These are phyloP conservation scores for Diphasiastrum complanatum DNA, from an alignment of 83 land plant species.

Conservation along the genomic window DNA sequence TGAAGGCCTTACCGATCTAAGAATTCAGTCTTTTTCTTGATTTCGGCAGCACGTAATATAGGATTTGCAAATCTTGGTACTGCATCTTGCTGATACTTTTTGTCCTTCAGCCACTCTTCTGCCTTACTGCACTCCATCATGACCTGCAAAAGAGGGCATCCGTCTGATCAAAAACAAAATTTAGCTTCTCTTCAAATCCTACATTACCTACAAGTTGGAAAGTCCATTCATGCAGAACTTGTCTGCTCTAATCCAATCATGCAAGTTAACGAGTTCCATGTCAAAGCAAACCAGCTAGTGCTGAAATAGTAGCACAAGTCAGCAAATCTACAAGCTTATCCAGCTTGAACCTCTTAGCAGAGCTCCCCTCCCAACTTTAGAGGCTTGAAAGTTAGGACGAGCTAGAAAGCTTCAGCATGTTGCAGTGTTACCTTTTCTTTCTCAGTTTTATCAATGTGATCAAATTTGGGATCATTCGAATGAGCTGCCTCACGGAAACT, in stretches of 20 bases:
- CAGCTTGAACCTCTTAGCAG: too few relatives aligned
- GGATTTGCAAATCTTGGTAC: slow-evolving; percentile 70
- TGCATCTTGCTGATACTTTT: slow-evolving; percentile 63
- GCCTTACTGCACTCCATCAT: slow-evolving; percentile 70
- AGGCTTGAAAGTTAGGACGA: not conserved
- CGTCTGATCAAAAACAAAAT: not conserved
- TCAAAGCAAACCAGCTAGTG: too few relatives aligned
- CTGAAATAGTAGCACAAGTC: too few relatives aligned
- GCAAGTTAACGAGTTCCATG: too few relatives aligned
- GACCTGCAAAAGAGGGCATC: slow-evolving; percentile 43
- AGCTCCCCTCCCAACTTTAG: too few relatives aligned
- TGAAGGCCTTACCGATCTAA: slow-evolving; percentile 57
- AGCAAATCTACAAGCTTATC: too few relatives aligned
- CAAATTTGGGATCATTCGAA: slow-evolving; percentile 78
- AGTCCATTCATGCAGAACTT: not conserved
- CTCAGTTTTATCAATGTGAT: slow-evolving; percentile 72
- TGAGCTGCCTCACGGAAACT: slow-evolving; percentile 84
- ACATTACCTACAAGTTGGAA: slow-evolving; percentile 5
- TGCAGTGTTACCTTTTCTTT: slow-evolving; percentile 81
- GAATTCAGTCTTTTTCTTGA: slow-evolving; percentile 69
- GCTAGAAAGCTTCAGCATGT: slow-evolving; percentile 1
- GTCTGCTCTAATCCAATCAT: too few relatives aligned
- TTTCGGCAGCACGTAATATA: slow-evolving; percentile 52
- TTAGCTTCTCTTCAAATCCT: not conserved
- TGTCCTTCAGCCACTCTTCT: slow-evolving; percentile 82